Evolutionary conservation across 1,284 basidiomycete species (phyloP), one percentile per base, ranked within the genome.

Genomic region (Phellinidium pouzarii): DNA sequence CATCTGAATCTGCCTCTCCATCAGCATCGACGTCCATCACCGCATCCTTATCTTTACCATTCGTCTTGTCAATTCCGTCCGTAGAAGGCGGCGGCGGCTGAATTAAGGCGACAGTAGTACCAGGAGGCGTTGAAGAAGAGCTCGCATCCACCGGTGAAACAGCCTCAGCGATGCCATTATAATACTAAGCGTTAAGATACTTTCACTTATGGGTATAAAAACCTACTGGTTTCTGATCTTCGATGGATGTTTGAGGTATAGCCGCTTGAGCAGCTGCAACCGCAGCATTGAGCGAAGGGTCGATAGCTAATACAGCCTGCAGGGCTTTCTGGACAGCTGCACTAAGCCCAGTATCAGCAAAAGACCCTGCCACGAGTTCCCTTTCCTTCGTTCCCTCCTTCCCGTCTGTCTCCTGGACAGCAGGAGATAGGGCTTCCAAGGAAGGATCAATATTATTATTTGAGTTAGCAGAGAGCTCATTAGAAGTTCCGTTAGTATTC

Each of bases 271-370:
- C 22, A 17, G 43, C 23, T 23, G 27, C 23, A 8, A 37, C 40
- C n/a, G 37, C 34, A n/a, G 23, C 38, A 20, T 37, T 48, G 14
- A 37, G 38, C 17, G 20, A 22, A 5, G 54, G 37, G 20, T 56
- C 54, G 31, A 56, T 52, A n/a, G 54, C 44, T 20, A 56, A 46
- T 11, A 56, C 50, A 40, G 50, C 54, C 37, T 48, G 38, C 6
- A 56, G 41, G 17, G 38, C 51, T 19, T 53, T 52, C 31, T 45
- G 50, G 7, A 56, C 54, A 6, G 34, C 54, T n/a, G 43, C 41
- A 25, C 31, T 50, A 26, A 53, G 23, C 23, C 46, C 52, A 20
- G 45, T 12, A 14, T 23, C 40, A 9, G 44, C 17, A 27, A 43
- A 42, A 34, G 45, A n/a, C 7, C 25, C 36, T 26, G 29, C 20